Base-by-base conservation (phyloP, 306 rosid species). In the Hippophae rhamnoides region DNA sequence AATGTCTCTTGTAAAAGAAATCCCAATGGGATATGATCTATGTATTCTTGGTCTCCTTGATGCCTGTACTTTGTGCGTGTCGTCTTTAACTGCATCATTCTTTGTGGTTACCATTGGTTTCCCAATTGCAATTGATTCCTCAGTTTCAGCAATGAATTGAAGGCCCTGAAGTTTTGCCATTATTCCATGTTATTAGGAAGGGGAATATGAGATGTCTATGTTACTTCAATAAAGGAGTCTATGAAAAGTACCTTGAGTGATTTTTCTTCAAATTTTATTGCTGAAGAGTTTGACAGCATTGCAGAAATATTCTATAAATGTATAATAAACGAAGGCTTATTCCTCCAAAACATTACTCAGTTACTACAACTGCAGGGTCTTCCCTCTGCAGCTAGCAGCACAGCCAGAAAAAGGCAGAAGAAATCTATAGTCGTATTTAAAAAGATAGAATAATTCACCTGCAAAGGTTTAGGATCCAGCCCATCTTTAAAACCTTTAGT, bases 1-100 rank as follows among this genome's bases (percentile, higher is more conserved):
- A 46, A 72, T 27, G 53, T 53, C 75, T 44, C 43, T 43, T 52
- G 71, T 53, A 58, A 68, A 63, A 43, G 79, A 69, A 56, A 81
- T 71, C 59, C 81, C 81, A 41, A 78, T 67, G 7, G 78, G 81
- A 56, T 68, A 81, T 23, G 78, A 68, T 62, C 83, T 62, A 59
- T 74, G 86, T 61, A 81, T 58, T 74, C 81, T 81, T 56, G 69
- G 68, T 58, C 52, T 69, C 38, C 50, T 14, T 6, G 61, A 40
- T 50, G 62, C 61, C 42, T 77, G 68, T 54, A 64, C 78, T 9
- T 63, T 61, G 7, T 13, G 25, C 43, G 54, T 9, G 42, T 58
- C 13, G 3, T 49, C 52, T 56, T 56, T 52, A 47, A 52, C 47
- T 43, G 57, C 78, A 45, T 12, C 67, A 31, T 56, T 43, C 45